Base-by-base conservation (phyloP, 1,284 basidiomycete species). In the Hortiboletus rubellus region DNA sequence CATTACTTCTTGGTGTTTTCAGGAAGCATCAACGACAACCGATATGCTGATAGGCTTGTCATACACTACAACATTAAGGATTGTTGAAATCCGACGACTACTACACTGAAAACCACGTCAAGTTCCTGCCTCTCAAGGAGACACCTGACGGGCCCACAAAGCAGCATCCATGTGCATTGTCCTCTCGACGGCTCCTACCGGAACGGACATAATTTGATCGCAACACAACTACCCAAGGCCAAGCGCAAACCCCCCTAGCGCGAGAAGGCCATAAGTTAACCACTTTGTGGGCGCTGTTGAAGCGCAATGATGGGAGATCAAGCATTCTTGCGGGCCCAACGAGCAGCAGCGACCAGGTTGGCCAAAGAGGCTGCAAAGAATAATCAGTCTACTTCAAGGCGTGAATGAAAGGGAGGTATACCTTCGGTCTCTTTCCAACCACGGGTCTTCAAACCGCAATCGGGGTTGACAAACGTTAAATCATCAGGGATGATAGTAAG, bases 401-500 rank as follows among this genome's bases (percentile, higher is more conserved):
- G 30, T 17, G 43, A 49, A 41, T n/a, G 5, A 52, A 27, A 40
- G 62, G 22, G 31, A 55, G 38, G 54, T 59, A 36, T 59, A 73
- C 79, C 79, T 80, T 97, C 92, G 58, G 94, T 96, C 83, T 98
- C 96, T 76, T 90, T 88, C 96, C 95, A 97, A 64, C 87, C 92
- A 81, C 95, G 94, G 69, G 94, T 96, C 85, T 96, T 96, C 65
- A 92, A 79, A 76, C 91, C 91, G 67, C 91, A 92, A 74, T 92
- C 90, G 60, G 97, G 96, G 85, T 98, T 98, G 79, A 98, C 82
- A 75, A 95, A 92, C 76, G 93, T 85, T 59, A 94, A 82, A 61
- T 89, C 83, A 66, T 83, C 81, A 60, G 91, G 87, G 66, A 96
- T 86, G 69, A 91, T 88, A 60, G 80, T 78, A 66, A 92, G 85